Percentiles rank a stretch among this genome's conserved stretches.
These are phyloP conservation scores for Chaetomium cochliodes DNA, from an alignment of 495 filamentous ascomycete genomes.

Conservation along the genomic window DNA sequence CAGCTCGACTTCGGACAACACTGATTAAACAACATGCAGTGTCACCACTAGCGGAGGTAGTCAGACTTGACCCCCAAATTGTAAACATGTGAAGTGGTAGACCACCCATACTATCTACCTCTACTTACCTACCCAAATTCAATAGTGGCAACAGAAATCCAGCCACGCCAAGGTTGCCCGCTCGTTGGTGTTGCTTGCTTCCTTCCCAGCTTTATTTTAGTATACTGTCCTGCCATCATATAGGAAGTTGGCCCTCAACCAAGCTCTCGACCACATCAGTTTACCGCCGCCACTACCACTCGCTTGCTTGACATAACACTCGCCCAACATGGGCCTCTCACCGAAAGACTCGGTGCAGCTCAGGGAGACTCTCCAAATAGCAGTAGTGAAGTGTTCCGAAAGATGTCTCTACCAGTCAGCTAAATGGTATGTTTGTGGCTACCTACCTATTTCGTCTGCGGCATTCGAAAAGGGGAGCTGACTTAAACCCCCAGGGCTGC, in stretches of 20 bases:
- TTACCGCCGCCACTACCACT: background rate
- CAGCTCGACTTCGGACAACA: background rate
- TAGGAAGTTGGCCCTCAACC: no score
- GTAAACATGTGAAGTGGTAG: no score
- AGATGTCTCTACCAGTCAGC: slow-evolving; percentile 93
- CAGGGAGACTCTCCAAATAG: slow-evolving; percentile 69
- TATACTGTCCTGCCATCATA: no score
- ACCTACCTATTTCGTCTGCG: background rate
- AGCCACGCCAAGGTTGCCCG: no score
- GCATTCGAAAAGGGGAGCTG: background rate
- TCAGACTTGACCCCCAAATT: no score
- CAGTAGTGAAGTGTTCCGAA: slow-evolving; percentile 87
- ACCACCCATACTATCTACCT: no score
- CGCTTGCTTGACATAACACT: background rate
- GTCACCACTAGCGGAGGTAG: background rate
- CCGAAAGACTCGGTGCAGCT: slow-evolving; percentile 50
- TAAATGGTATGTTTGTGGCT: slow-evolving; percentile 70
- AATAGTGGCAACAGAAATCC: no score
- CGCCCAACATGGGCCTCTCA: slow-evolving; percentile 39
- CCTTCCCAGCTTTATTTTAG: no score
- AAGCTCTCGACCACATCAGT: background rate
- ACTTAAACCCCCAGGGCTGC: slow-evolving; percentile 66
- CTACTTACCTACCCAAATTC: no score
- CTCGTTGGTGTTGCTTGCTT: no score
- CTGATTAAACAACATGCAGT: background rate